phyloP scores from a whole-genome alignment of 306 rosid species.

The Rosa persica region DNA sequence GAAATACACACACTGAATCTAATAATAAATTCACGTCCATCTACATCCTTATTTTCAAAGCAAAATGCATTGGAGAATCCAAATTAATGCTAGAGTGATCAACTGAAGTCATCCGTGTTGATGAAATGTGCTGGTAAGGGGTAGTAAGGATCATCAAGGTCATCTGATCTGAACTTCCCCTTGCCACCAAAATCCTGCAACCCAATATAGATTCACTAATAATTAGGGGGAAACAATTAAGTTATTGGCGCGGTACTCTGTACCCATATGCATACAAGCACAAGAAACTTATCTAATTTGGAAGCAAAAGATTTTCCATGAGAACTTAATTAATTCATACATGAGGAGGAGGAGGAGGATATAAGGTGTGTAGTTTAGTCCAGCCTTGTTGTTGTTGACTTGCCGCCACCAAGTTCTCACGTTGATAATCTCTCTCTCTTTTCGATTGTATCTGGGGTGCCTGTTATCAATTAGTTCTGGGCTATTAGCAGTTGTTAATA shows the following conservation, averaged over 20 bases:
- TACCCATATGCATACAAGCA: neutral
- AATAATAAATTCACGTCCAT: neutral
- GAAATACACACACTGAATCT: neutral
- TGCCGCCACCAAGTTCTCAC: neutral
- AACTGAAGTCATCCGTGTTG: conserved; percentile 9
- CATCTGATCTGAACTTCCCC: neutral
- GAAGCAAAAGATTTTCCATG: neutral
- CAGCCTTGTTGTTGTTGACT: neutral
- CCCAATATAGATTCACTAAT: neutral
- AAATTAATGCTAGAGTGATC: neutral
- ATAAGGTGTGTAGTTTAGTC: neutral
- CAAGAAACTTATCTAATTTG: neutral
- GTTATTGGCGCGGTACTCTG: neutral
- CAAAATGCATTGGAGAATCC: neutral
- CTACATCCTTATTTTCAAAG: neutral
- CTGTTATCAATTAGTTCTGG: neutral
- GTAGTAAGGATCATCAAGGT: neutral
- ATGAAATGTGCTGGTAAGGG: neutral
- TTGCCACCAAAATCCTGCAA: neutral
- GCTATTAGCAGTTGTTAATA: too few relatives aligned
- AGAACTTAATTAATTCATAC: neutral
- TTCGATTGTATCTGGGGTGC: neutral
- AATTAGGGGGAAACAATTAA: neutral
- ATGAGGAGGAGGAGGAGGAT: neutral
- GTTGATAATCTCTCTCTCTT: neutral